phyloP scores from a whole-genome alignment of 257 asterid species.

The Paulownia fortunei region DNA sequence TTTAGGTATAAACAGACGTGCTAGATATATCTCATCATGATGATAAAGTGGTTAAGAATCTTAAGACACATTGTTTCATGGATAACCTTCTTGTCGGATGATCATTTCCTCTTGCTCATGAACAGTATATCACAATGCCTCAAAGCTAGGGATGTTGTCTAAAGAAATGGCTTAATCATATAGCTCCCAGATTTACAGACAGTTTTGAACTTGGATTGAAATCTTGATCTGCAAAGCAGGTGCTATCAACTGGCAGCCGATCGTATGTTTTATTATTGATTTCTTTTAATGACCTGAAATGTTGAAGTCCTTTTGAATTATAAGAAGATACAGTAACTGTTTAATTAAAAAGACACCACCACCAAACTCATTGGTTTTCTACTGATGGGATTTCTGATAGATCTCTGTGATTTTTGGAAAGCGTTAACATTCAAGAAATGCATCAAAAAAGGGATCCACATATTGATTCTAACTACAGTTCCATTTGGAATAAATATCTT shows the following conservation, averaged over 20 bases:
- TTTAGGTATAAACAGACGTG: background rate
- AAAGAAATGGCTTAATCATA: background rate
- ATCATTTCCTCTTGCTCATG: background rate
- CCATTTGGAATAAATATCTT: slow-evolving; percentile 21
- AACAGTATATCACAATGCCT: background rate
- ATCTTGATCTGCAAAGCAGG: background rate
- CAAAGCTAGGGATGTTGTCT: background rate
- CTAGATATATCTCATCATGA: background rate
- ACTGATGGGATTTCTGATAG: slow-evolving; percentile 9
- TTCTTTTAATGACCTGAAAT: background rate
- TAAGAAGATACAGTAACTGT: background rate
- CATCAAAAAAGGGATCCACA: background rate
- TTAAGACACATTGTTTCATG: background rate
- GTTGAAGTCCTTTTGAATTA: background rate
- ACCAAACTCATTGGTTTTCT: background rate
- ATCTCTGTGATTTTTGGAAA: slow-evolving; percentile 1
- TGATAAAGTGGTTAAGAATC: slow-evolving; percentile 5
- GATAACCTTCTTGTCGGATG: background rate
- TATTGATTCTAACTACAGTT: slow-evolving; percentile 7
- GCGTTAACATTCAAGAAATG: slow-evolving; percentile 19
- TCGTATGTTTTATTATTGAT: background rate
- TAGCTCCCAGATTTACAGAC: background rate
- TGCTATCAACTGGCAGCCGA: background rate
- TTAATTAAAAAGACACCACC: slow-evolving; percentile 16
- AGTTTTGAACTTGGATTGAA: background rate